Conservation (phyloP, 352 stramenopile genomes). For the Phytophthora cryptogea region DNA sequence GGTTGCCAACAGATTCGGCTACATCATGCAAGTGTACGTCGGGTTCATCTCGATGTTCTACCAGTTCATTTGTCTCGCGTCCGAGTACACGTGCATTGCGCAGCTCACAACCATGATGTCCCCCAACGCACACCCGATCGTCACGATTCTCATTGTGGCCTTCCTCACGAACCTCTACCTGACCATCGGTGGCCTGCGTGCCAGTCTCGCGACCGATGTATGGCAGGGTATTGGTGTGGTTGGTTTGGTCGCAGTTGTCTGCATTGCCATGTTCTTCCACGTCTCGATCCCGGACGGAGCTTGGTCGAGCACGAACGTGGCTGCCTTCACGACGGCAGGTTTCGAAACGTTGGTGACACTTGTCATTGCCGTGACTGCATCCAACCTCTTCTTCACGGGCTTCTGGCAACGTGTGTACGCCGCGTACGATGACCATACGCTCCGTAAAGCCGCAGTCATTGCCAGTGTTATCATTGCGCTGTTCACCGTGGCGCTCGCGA, state of each 20-base stretch:
- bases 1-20: conserved; percentile 57
- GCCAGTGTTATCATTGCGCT: conserved; percentile 51
- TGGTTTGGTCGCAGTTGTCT: conserved; percentile 51
- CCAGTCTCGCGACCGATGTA: conserved; percentile 66
- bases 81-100: conserved; percentile 65
- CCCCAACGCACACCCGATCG: conserved; percentile 41
- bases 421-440: conserved; percentile 48
- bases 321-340: conserved; percentile 51
- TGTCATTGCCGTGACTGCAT: conserved; percentile 54
- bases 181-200: conserved; percentile 59
- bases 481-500: conserved; percentile 64
- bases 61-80: conserved; percentile 77
- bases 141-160: conserved; percentile 61
- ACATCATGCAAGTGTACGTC: conserved; percentile 63
- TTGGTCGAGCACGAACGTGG: conserved; percentile 50
- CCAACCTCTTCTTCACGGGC: conserved; percentile 75
- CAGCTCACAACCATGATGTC: conserved; percentile 46
- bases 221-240: conserved; percentile 68
- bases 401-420: conserved; percentile 74
- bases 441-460: conserved; percentile 40
- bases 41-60: conserved; percentile 64
- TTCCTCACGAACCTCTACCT: conserved; percentile 74
- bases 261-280: conserved; percentile 54
- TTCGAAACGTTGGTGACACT: conserved; percentile 75
- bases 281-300: conserved; percentile 48